A percentile compares a stretch with the other conserved stretches of the same genome.
Evolutionary conservation across 2,329 filamentous ascomycete species (phyloP).

Genomic region (Fusarium tanahbumbuense): DNA sequence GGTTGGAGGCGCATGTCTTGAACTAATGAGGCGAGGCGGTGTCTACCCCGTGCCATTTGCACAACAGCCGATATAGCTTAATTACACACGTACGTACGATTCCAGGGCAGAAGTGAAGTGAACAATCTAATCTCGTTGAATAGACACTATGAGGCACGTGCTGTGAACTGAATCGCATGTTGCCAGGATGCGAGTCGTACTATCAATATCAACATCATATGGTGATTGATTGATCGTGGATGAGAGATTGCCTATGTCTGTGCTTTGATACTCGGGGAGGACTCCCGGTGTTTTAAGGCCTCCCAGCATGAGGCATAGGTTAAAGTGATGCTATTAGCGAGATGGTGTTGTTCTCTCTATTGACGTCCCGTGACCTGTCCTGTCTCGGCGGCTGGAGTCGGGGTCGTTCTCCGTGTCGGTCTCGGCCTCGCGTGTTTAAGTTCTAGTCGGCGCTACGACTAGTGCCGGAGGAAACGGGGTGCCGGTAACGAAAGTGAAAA

Average conservation of each 20-base stretch:
- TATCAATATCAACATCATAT: slow-evolving; percentile 29
- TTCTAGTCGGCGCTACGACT: slow-evolving; percentile 35
- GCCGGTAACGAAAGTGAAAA: slow-evolving; percentile 20
- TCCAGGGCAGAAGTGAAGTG: slow-evolving; percentile 17
- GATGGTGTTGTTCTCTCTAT: background rate
- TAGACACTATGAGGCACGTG: slow-evolving; percentile 41
- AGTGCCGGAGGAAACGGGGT: slow-evolving; percentile 38
- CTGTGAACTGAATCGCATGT: slow-evolving; percentile 41
- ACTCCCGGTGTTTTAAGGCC: slow-evolving; percentile 6
- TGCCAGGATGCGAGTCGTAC: slow-evolving; percentile 38
- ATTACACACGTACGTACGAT: slow-evolving; percentile 25
- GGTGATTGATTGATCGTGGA: slow-evolving; percentile 2
- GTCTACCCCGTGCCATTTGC: slow-evolving; percentile 13
- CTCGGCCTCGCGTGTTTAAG: slow-evolving; percentile 40
- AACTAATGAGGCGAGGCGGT: slow-evolving; percentile 17
- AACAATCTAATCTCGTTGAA: slow-evolving; percentile 20
- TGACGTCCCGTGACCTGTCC: slow-evolving; percentile 1
- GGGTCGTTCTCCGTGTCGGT: slow-evolving; percentile 31
- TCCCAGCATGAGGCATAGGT: background rate
- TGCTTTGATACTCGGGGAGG: slow-evolving; percentile 11
- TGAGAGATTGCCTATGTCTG: slow-evolving; percentile 14
- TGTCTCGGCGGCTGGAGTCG: slow-evolving; percentile 30
- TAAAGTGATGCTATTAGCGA: background rate
- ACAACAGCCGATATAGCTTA: slow-evolving; percentile 23
- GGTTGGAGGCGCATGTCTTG: slow-evolving; percentile 3